These are phyloP conservation scores for Balansia obtecta DNA, from an alignment of 2,329 filamentous ascomycete genomes.

Conservation along the genomic window DNA sequence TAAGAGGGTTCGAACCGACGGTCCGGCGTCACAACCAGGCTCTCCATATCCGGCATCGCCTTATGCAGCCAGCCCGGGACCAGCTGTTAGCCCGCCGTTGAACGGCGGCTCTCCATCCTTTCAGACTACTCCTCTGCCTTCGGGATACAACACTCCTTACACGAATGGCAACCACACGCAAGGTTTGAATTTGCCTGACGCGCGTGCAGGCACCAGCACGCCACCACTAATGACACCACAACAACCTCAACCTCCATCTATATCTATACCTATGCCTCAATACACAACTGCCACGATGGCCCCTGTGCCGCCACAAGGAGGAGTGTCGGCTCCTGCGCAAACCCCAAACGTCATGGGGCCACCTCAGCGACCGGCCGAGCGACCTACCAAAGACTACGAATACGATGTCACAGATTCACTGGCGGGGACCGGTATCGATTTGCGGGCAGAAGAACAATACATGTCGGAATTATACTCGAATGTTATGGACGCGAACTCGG, in stretches of 20 bases:
- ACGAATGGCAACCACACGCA: constrained; percentile 25
- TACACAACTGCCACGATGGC: constrained; percentile 19
- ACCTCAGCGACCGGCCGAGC: constrained; percentile 49
- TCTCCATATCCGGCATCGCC: constrained; percentile 47
- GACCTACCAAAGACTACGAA: constrained; percentile 46
- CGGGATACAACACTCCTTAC: constrained; percentile 24
- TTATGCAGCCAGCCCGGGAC: constrained; percentile 34
- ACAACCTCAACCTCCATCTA: constrained; percentile 8
- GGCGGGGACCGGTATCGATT: constrained; percentile 73
- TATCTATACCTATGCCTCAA: constrained; percentile 11
- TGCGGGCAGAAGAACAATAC: constrained; percentile 76
- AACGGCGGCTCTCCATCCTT: constrained; percentile 24
- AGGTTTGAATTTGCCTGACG: constrained; percentile 22
- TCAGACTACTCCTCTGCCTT: constrained; percentile 20
- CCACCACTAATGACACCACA: constrained; percentile 22
- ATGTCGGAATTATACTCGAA: constrained; percentile 55
- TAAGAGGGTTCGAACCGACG: constrained; percentile 51
- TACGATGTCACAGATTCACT: constrained; percentile 77
- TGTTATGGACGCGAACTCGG: constrained; percentile 29
- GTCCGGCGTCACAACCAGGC: constrained; percentile 52
- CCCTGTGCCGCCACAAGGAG: constrained; percentile 15
- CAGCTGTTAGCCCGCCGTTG: constrained; percentile 27
- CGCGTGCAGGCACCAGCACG: constrained; percentile 17
- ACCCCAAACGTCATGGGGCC: constrained; percentile 35
- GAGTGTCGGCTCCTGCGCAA: constrained; percentile 14